Evolutionary conservation across 2,329 filamentous ascomycete genomes (phyloP).

Genomic region (Acrodontium crateriforme): DNA sequence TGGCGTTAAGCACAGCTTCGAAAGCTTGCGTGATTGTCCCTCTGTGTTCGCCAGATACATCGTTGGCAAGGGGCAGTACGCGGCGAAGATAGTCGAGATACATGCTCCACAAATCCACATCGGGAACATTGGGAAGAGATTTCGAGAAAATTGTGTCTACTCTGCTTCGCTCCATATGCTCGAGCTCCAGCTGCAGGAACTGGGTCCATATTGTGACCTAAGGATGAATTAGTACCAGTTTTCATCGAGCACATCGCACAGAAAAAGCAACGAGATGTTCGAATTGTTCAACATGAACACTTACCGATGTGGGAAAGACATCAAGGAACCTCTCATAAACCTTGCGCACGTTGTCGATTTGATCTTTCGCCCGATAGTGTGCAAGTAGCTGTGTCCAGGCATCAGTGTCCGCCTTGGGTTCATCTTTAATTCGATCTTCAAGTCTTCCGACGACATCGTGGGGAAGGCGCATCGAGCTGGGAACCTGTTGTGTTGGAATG

Average conservation of each 20-base stretch:
- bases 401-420: conserved; percentile 82
- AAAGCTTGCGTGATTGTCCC: conserved; percentile 73
- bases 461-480: conserved; percentile 40
- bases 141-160: conserved; percentile 74
- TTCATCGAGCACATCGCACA: background rate
- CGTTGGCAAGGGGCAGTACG: conserved; percentile 72
- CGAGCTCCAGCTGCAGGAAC: conserved; percentile 80
- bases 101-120: conserved; percentile 78
- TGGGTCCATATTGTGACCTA: conserved; percentile 88
- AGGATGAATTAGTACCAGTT: too few species aligned
- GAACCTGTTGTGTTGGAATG: conserved; percentile 3
- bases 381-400: conserved; percentile 81
- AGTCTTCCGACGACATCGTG: conserved; percentile 66
- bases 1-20: conserved; percentile 77
- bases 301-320: conserved; percentile 80
- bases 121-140: conserved; percentile 64
- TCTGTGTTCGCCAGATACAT: conserved; percentile 62
- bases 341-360: conserved; percentile 64
- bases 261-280: background rate
- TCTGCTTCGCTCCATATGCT: conserved; percentile 65
- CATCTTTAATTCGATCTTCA: conserved; percentile 83
- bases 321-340: conserved; percentile 78
- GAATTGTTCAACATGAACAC: conserved; percentile 27
- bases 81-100: conserved; percentile 94
- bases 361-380: conserved; percentile 69